phyloP scores from a whole-genome alignment of 2,329 filamentous ascomycete genomes.

The Sarocladium strictum region DNA sequence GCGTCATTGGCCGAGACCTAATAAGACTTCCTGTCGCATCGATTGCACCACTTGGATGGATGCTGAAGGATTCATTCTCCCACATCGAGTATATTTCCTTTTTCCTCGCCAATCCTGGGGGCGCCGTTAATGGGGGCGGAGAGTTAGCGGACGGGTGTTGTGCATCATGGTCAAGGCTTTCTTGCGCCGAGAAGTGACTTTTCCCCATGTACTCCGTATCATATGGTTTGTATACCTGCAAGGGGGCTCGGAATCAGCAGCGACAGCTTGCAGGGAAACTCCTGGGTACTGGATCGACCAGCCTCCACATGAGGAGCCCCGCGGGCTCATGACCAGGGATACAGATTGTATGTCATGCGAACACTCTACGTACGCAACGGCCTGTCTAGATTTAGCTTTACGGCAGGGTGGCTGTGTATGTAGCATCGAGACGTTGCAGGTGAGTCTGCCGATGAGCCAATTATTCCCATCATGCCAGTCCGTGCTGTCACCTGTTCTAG shows the following conservation, averaged over 20 bases:
- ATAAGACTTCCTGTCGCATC: background rate
- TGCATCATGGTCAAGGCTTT: conserved; percentile 7
- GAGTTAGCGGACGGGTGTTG: conserved; percentile 1
- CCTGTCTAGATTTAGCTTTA: background rate
- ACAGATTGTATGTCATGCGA: background rate
- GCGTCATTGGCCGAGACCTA: background rate
- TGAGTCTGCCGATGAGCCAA: background rate
- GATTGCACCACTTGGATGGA: background rate
- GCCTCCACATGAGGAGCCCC: background rate
- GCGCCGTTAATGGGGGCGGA: background rate
- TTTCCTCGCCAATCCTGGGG: background rate
- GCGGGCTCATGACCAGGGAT: background rate
- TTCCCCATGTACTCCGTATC: too few species aligned
- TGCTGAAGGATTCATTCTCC: background rate
- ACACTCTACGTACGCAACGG: background rate
- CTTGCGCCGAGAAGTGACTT: background rate
- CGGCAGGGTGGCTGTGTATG: background rate
- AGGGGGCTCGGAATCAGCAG: conserved; percentile 1
- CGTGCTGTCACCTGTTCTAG: background rate
- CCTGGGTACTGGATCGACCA: background rate
- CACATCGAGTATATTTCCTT: background rate
- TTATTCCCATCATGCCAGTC: background rate
- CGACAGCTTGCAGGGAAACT: background rate
- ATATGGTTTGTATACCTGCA: too few species aligned
- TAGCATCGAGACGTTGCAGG: conserved; percentile 5